Conservation (phyloP, 305 asterid genomes). For the Solanum hybrid region DNA sequence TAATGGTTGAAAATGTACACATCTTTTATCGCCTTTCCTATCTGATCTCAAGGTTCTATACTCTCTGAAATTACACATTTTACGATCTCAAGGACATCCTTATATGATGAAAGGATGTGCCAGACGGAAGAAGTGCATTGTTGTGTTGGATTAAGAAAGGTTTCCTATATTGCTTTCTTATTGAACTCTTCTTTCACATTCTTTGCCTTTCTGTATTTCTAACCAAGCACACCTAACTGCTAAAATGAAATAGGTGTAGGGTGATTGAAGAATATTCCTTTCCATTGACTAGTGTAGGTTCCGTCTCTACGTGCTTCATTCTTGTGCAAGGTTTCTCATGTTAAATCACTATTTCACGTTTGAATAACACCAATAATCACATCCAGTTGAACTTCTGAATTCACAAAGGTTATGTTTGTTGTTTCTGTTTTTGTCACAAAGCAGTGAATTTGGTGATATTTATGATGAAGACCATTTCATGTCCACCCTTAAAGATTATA, state of each 20-base stretch:
- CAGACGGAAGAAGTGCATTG: neutral
- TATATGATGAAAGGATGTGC: neutral
- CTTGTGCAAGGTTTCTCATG: neutral
- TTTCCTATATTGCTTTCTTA: neutral
- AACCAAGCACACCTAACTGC: neutral
- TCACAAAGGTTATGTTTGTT: neutral
- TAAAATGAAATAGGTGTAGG: neutral
- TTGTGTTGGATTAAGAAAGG: neutral
- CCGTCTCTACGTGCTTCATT: neutral
- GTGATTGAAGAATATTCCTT: neutral
- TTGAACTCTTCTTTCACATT: neutral
- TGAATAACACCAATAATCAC: neutral
- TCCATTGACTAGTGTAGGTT: neutral
- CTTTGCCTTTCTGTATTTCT: neutral
- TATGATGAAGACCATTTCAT: slow-evolving; percentile 76
- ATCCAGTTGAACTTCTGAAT: neutral
- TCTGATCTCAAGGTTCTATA: neutral
- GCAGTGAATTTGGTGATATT: slow-evolving; percentile 71
- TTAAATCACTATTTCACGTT: neutral
- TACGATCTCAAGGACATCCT: neutral
- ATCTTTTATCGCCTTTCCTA: neutral
- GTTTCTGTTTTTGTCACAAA: slow-evolving; percentile 7
- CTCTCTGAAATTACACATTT: neutral
- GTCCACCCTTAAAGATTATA: slow-evolving; percentile 46
- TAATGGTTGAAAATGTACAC: neutral